Conservation (phyloP, 2,329 filamentous ascomycete genomes). For the Ceratocystis huliohia region DNA sequence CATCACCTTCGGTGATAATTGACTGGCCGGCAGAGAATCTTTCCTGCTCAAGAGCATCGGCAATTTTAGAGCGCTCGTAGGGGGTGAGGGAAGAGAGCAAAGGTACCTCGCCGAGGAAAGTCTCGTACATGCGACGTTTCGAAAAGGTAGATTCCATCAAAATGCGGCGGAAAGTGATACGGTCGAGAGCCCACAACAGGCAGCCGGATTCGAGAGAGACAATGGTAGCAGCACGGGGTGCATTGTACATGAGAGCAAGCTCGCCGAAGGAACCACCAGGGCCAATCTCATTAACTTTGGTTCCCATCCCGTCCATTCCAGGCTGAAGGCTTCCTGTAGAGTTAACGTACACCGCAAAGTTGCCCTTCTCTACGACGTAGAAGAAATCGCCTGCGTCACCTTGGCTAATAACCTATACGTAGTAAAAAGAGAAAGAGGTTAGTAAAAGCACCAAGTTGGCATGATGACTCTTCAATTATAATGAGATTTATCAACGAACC, state of each 20-base stretch:
- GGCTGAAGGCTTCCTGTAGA: conserved; percentile 61
- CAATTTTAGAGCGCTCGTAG: conserved; percentile 95
- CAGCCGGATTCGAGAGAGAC: conserved; percentile 66
- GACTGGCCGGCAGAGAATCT: conserved; percentile 68
- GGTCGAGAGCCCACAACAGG: conserved; percentile 87
- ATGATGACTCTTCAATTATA: neutral
- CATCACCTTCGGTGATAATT: conserved; percentile 86
- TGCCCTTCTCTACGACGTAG: conserved; percentile 86
- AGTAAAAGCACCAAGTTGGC: neutral
- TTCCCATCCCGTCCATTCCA: conserved; percentile 69
- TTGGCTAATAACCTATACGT: conserved; percentile 71
- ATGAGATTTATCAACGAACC: conserved; percentile 30
- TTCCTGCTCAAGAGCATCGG: conserved; percentile 83
- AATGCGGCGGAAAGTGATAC: conserved; percentile 92
- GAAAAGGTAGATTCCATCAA: conserved; percentile 97
- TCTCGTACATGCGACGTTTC: conserved; percentile 91
- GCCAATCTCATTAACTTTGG: conserved; percentile 67
- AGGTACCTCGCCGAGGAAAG: conserved; percentile 86
- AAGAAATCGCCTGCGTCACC: conserved; percentile 96
- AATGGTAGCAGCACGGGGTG: conserved; percentile 87
- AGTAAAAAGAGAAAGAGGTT: neutral
- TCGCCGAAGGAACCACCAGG: conserved; percentile 92
- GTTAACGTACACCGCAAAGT: conserved; percentile 87
- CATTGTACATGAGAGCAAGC: conserved; percentile 96
- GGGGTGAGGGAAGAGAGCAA: conserved; percentile 70